Evolutionary conservation across 345 rosid genomes (phyloP).

Genomic region (Toxicodendron radicans): DNA sequence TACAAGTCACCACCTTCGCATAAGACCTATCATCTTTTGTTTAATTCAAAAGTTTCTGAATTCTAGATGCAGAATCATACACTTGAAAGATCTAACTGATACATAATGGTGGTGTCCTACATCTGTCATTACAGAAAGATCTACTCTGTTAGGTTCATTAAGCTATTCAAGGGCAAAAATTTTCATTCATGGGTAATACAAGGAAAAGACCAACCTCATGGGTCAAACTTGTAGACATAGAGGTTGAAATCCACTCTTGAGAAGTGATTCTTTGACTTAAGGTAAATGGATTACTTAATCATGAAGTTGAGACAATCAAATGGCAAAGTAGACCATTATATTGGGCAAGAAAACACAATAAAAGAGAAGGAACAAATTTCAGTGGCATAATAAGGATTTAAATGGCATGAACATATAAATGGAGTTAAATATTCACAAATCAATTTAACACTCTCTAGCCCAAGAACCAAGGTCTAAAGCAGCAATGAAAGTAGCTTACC

Average conservation of each 20-base stretch:
- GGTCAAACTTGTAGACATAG: background rate
- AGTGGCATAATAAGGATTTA: background rate
- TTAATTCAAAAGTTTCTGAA: background rate
- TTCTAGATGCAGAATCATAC: background rate
- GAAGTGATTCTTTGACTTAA: background rate
- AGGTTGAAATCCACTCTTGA: background rate
- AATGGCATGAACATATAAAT: background rate
- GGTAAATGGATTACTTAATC: background rate
- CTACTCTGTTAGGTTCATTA: background rate
- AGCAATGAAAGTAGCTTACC: constrained; percentile 41
- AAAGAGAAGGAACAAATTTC: background rate
- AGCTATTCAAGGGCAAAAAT: background rate
- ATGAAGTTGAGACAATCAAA: background rate
- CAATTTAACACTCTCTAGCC: background rate
- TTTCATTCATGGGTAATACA: background rate
- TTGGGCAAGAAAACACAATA: no score
- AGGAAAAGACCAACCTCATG: background rate
- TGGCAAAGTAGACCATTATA: background rate
- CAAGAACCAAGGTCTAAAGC: background rate
- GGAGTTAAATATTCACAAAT: background rate
- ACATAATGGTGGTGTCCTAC: background rate
- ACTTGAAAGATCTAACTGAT: background rate
- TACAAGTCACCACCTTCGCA: no score
- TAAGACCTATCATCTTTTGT: background rate
- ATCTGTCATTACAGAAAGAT: background rate